Evolutionary conservation across 805 yeast genomes (phyloP).

Genomic region (Candida quercuum): DNA sequence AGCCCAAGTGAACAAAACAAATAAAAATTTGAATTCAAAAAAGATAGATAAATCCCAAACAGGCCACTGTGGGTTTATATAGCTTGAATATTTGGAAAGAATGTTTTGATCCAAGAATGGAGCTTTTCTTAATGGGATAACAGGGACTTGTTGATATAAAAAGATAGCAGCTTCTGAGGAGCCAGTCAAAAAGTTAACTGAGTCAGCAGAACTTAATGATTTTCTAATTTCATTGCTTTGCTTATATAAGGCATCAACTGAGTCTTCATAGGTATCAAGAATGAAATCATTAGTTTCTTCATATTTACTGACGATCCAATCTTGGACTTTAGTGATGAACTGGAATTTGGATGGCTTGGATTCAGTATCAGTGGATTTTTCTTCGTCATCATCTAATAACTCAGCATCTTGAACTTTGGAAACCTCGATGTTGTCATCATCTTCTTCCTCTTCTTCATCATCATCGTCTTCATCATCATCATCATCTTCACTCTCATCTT

Average conservation of each 20-base stretch:
- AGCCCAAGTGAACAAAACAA: slow-evolving; percentile 21
- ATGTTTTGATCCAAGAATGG: slow-evolving; percentile 17
- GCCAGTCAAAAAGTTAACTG: slow-evolving; percentile 19
- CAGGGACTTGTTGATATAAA: slow-evolving; percentile 14
- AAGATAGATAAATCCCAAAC: slow-evolving; percentile 18
- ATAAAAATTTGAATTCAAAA: slow-evolving; percentile 15
- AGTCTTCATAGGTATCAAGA: slow-evolving; percentile 11
- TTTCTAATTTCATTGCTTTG: slow-evolving; percentile 15
- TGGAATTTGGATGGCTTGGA: slow-evolving; percentile 8
- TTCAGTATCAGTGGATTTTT: slow-evolving; percentile 12
- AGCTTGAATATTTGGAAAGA: slow-evolving; percentile 14
- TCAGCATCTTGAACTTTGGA: slow-evolving; percentile 12
- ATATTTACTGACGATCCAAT: slow-evolving; percentile 17
- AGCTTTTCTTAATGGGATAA: slow-evolving; percentile 13
- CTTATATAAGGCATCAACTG: slow-evolving; percentile 4
- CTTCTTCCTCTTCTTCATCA: slow-evolving; percentile 7
- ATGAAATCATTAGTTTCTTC: slow-evolving; percentile 18
- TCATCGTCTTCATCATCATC: slow-evolving; percentile 11
- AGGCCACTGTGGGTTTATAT: slow-evolving; percentile 9
- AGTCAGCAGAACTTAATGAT: slow-evolving; percentile 22
- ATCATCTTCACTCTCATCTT: slow-evolving; percentile 5
- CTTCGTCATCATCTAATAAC: slow-evolving; percentile 19
- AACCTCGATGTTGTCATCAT: slow-evolving; percentile 9
- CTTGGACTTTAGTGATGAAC: slow-evolving; percentile 14
- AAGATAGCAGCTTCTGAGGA: slow-evolving; percentile 16